Conservation (phyloP, 148 eudicot species). For the Rheum nobile region DNA sequence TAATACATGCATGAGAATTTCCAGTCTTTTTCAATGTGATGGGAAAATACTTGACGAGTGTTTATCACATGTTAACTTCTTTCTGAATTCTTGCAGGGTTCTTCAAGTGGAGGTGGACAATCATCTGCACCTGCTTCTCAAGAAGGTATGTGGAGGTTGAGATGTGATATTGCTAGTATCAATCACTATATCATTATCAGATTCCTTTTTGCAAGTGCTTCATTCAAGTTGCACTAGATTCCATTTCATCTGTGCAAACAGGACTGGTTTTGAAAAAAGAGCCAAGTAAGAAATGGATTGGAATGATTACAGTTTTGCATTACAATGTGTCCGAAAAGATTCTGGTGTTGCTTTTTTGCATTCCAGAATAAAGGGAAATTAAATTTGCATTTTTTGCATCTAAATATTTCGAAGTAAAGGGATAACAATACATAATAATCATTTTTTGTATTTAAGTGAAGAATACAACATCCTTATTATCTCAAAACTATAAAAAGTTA, state of each 20-base stretch:
- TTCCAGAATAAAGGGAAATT: not conserved
- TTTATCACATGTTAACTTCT: not conserved
- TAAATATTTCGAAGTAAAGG: not conserved
- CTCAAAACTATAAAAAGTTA: not conserved
- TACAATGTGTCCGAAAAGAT: not conserved
- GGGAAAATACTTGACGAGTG: not conserved
- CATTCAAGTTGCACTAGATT: not conserved
- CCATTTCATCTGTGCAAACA: not conserved
- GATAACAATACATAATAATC: not conserved
- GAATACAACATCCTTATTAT: not conserved
- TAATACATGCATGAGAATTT: not conserved
- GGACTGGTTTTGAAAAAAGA: not conserved
- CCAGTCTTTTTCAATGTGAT: not conserved
- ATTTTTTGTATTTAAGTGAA: not conserved
- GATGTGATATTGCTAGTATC: not conserved
- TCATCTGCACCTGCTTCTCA: slow-evolving; percentile 39
- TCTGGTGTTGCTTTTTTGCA: not conserved
- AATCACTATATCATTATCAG: not conserved
- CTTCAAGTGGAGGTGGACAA: slow-evolving; percentile 51
- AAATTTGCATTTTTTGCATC: not conserved
- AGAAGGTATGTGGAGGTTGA: slow-evolving; percentile 35
- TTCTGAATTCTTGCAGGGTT: slow-evolving; percentile 31
- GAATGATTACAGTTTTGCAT: too few species aligned
- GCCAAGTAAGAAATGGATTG: not conserved
- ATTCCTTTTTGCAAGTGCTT: not conserved